These are phyloP conservation scores for Cephaloascus fragrans DNA, from an alignment of 805 yeast species.

Conservation along the genomic window DNA sequence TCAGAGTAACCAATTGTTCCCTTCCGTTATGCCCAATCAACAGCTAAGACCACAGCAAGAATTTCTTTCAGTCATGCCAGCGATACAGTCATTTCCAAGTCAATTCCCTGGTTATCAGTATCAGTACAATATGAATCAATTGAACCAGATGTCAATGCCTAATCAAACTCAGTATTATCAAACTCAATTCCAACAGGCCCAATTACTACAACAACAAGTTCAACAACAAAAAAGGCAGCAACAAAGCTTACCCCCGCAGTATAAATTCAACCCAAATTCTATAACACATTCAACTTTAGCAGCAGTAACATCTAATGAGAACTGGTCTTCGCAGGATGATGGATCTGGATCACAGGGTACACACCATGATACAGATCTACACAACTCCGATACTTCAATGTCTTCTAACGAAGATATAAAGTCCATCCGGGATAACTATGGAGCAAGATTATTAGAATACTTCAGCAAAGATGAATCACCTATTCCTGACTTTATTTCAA, in stretches of 20 bases:
- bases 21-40: background rate
- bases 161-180: slow-evolving; percentile 25
- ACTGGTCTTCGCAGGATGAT: slow-evolving; percentile 15
- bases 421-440: slow-evolving; percentile 18
- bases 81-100: slow-evolving; percentile 22
- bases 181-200: slow-evolving; percentile 4
- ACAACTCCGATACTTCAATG: slow-evolving; percentile 26
- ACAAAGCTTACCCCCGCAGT: slow-evolving; percentile 2
- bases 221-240: slow-evolving; percentile 5
- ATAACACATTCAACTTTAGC: background rate
- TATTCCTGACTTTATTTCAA: slow-evolving; percentile 26
- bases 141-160: slow-evolving; percentile 3
- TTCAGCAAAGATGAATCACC: slow-evolving; percentile 38
- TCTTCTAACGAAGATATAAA: slow-evolving; percentile 18
- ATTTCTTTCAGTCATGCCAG: background rate
- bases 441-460: slow-evolving; percentile 35
- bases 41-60: background rate
- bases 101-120: background rate
- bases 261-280: slow-evolving; percentile 11
- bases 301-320: slow-evolving; percentile 4
- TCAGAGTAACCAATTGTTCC: background rate
- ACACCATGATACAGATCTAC: slow-evolving; percentile 22
- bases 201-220: slow-evolving; percentile 21
- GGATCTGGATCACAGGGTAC: slow-evolving; percentile 21
- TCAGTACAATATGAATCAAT: background rate